A percentile compares a stretch with the other conserved stretches of the same genome.
These are phyloP conservation scores for Hericium rajendrae DNA, from an alignment of 768 basidiomycete species.

Conservation along the genomic window DNA sequence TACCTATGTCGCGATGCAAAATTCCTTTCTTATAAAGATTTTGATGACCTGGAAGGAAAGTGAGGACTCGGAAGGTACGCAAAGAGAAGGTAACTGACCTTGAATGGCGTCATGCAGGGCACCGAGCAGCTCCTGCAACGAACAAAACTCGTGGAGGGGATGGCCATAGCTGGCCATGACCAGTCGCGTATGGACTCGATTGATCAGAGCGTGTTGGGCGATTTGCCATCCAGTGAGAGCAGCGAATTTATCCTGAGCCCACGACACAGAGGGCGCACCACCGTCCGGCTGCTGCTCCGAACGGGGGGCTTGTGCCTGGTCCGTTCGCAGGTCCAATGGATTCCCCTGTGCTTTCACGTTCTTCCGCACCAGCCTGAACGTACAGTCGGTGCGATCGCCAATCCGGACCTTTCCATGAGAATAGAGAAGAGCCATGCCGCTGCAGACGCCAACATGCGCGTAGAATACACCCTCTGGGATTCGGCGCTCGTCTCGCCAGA, in stretches of 20 bases:
- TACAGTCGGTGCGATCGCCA: not conserved
- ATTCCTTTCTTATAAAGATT: not conserved
- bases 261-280: too few relatives aligned
- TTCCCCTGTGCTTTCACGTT: too few relatives aligned
- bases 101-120: not conserved
- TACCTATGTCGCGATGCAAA: not conserved
- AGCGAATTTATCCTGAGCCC: too few relatives aligned
- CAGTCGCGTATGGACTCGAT: not conserved
- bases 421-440: not conserved
- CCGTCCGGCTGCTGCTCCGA: too few relatives aligned
- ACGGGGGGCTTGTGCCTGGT: too few relatives aligned
- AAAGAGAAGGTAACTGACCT: not conserved
- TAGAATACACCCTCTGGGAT: not conserved
- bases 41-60: not conserved
- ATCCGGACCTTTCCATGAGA: not conserved
- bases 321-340: too few relatives aligned
- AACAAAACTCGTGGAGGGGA: not conserved
- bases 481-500: not conserved
- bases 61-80: too few relatives aligned
- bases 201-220: not conserved
- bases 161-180: not conserved
- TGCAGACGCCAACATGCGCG: not conserved
- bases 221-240: too few relatives aligned
- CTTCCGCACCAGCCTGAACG: not conserved
- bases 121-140: not conserved